Conservation (phyloP, 768 basidiomycete genomes). For the Mycena albidolilacea region DNA sequence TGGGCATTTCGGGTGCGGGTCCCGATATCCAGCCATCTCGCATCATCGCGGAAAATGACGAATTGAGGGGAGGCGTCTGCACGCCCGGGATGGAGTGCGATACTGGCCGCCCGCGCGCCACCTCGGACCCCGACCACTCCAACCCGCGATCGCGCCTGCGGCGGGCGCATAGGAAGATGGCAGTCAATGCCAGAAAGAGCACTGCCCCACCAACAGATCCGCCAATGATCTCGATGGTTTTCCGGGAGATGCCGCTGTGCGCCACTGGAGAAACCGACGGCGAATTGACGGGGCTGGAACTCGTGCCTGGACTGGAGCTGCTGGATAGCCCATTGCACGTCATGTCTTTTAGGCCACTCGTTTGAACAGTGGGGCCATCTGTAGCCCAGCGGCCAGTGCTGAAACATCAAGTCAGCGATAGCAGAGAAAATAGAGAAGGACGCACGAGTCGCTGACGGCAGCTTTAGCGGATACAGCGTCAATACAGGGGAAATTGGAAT, state of each 20-base stretch:
- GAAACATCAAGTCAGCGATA: neutral
- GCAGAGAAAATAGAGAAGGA: slow-evolving; percentile 10
- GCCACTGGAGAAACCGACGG: slow-evolving; percentile 5
- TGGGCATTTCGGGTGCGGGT: slow-evolving; percentile 2
- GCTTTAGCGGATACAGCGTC: slow-evolving; percentile 15
- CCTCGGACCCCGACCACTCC: slow-evolving; percentile 4
- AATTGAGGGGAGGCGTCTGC: slow-evolving; percentile 6
- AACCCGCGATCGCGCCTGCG: slow-evolving; percentile 4
- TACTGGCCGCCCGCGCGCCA: neutral
- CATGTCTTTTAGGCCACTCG: slow-evolving; percentile 6
- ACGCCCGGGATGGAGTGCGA: neutral
- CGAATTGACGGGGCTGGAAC: slow-evolving; percentile 2
- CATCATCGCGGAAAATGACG: slow-evolving; percentile 2
- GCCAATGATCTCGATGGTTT: slow-evolving; percentile 3
- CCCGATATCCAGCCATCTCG: slow-evolving; percentile 3
- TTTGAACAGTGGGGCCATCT: slow-evolving; percentile 8
- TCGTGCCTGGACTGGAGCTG: slow-evolving; percentile 1
- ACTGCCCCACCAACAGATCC: slow-evolving; percentile 5
- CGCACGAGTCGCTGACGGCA: slow-evolving; percentile 27
- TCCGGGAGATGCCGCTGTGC: slow-evolving; percentile 5
- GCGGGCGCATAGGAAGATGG: slow-evolving; percentile 3
- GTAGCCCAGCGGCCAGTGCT: slow-evolving; percentile 23
- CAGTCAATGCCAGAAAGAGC: neutral
- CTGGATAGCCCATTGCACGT: neutral
- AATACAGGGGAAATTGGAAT: neutral